A percentile compares a stretch with the other conserved stretches of the same genome.
phyloP scores from a whole-genome alignment of 2,329 filamentous ascomycete genomes.

The Fusarium sp. region DNA sequence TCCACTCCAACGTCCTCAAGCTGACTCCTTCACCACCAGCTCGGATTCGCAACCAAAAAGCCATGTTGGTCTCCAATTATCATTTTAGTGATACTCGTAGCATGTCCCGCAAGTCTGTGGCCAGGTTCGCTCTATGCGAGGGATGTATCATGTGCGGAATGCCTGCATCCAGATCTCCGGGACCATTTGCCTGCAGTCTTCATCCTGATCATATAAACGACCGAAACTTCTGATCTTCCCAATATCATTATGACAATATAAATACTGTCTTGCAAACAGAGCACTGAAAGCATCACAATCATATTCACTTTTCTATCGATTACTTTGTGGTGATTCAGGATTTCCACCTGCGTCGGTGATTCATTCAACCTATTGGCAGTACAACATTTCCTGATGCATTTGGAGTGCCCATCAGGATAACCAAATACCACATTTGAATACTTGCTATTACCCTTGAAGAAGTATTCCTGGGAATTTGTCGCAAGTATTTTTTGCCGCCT shows the following conservation, averaged over 20 bases:
- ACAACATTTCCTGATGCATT: neutral
- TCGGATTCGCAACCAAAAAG: constrained; percentile 1
- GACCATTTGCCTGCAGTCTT: neutral
- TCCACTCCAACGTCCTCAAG: constrained; percentile 23
- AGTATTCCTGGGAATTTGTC: too few species aligned
- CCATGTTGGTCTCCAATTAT: constrained; percentile 6
- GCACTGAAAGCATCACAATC: neutral
- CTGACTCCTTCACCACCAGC: constrained; percentile 5
- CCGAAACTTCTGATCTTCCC: neutral
- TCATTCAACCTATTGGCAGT: constrained; percentile 6
- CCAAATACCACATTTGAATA: neutral
- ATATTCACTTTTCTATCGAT: neutral
- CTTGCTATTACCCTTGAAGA: too few species aligned
- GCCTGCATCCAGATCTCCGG: neutral
- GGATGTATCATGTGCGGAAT: neutral
- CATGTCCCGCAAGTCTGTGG: neutral
- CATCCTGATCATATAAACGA: neutral
- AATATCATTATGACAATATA: neutral
- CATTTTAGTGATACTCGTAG: constrained; percentile 1
- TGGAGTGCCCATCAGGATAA: neutral
- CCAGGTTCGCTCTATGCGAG: neutral
- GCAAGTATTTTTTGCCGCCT: neutral
- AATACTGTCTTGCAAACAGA: constrained; percentile 3
- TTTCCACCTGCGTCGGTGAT: neutral
- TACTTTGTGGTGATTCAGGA: neutral